Evolutionary conservation across 495 filamentous ascomycete species (phyloP), one percentile per base, ranked within the genome.

Genomic region (Aspergillus kassunensis): DNA sequence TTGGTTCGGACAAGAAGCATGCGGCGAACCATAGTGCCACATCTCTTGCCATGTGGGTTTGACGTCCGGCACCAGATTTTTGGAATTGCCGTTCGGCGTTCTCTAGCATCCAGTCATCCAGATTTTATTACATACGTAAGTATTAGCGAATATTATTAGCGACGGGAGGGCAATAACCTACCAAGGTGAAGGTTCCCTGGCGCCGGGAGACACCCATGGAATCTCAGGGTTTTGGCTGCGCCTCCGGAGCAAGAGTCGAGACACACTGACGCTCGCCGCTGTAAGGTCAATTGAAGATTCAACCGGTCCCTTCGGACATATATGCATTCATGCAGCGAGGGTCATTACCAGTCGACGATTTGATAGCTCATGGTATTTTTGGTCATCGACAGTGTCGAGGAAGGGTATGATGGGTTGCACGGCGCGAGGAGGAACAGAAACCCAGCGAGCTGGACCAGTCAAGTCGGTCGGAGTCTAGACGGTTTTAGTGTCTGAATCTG

Each of bases 401-500:
- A 40, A 19, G 10, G 18, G 7, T 33, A 7, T 40, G 42, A 53
- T 46, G 51, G 51, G 43, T 53, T 43, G 51, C 51, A 53, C 51
- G 2, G 51, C 42, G 35, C 35, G 27, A 18, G 24, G 13, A 3
- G 34, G n/a, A n/a, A n/a, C n/a, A 24, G 33, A 46, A 46, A 46
- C 33, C 42, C 33, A 21, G 23, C 30, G 53, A 52, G 53, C 45
- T 52, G 35, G 56, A 62, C 53, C 59, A 56, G 56, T 62, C 59
- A 55, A 56, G 56, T 62, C 59, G 53, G 53, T 62, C 53, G 33
- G 59, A 62, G 59, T 59, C 59, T 59, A 62, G 59, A 59, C 55
- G 44, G 18, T 20, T 46, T 54, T 54, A 55, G 40, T 20, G 43
- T 37, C 39, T 42, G 51, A 45, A 33, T 45, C 43, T 46, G 18